Evolutionary conservation across 768 basidiomycete genomes (phyloP).

Genomic region (Kondoa malvinella): DNA sequence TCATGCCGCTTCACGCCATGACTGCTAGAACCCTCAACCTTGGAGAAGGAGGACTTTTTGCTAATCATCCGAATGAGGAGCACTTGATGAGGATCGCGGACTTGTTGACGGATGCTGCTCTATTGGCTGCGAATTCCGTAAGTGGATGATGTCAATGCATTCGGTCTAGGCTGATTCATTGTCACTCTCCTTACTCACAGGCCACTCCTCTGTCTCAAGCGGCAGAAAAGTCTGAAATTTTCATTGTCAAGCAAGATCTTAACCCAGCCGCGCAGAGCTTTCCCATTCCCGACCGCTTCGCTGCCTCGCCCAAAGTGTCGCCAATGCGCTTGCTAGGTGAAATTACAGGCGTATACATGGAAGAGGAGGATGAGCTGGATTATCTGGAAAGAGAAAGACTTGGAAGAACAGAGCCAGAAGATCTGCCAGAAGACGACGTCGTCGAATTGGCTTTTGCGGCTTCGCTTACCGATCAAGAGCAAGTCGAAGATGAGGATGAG

Average conservation of each 20-base stretch:
- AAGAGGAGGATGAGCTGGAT: conserved; percentile 42
- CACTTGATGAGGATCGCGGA: conserved; percentile 86
- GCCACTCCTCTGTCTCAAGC: conserved; percentile 9
- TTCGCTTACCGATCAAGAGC: neutral
- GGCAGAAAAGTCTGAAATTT: conserved; percentile 11
- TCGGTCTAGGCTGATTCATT: neutral
- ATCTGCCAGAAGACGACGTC: neutral
- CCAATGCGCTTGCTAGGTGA: conserved; percentile 24
- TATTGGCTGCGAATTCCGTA: conserved; percentile 34
- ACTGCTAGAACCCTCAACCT: conserved; percentile 27
- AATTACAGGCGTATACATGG: conserved; percentile 26
- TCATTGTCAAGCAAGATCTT: conserved; percentile 13
- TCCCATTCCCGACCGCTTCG: conserved; percentile 2
- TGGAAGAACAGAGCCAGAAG: conserved; percentile 2
- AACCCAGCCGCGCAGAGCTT: conserved; percentile 7
- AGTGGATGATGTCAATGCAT: neutral
- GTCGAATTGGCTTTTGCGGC: neutral
- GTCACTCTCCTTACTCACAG: neutral
- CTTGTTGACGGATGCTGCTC: conserved; percentile 52
- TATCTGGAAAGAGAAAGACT: conserved; percentile 10
- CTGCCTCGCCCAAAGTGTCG: neutral
- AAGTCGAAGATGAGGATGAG: conserved; percentile 35
- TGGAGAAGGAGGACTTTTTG: conserved; percentile 10
- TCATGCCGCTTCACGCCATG: conserved; percentile 56
- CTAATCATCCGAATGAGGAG: conserved; percentile 79